Percentiles rank a stretch among this genome's conserved stretches.
phyloP scores from a whole-genome alignment of 2,329 filamentous ascomycete species.

The Fusarium brevicatenulatum region DNA sequence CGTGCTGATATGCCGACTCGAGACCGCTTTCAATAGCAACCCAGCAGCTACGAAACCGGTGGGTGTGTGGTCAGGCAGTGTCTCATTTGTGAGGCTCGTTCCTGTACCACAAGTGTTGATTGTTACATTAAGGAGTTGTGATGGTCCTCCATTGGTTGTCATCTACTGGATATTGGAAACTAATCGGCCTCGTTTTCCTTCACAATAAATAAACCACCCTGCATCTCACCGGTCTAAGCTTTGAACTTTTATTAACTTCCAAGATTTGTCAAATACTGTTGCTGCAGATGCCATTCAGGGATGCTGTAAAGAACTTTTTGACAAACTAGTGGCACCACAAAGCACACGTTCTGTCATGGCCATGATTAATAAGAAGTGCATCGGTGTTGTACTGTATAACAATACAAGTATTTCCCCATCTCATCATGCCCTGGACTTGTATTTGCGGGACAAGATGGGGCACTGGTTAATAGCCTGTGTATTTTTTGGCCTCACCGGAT shows the following conservation, averaged over 20 bases:
- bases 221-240: neutral
- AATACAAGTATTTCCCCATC: conserved; percentile 15
- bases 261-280: neutral
- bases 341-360: conserved; percentile 19
- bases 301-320: conserved; percentile 30
- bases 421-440: conserved; percentile 1
- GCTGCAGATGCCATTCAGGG: conserved; percentile 3
- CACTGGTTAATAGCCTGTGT: conserved; percentile 1
- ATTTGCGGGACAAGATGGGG: conserved; percentile 29
- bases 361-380: conserved; percentile 14
- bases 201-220: neutral
- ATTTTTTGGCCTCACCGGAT: neutral
- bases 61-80: conserved; percentile 12
- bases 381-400: neutral
- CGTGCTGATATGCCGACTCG: conserved; percentile 40
- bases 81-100: conserved; percentile 17
- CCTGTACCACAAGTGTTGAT: neutral
- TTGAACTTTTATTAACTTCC: neutral
- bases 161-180: neutral
- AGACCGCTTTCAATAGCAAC: conserved; percentile 17
- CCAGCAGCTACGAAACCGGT: neutral
- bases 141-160: neutral
- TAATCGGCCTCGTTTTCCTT: neutral
- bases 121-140: neutral
- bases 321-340: conserved; percentile 34